phyloP scores from a whole-genome alignment of 2,329 filamentous ascomycete species.

The Leptographium galeiforme region DNA sequence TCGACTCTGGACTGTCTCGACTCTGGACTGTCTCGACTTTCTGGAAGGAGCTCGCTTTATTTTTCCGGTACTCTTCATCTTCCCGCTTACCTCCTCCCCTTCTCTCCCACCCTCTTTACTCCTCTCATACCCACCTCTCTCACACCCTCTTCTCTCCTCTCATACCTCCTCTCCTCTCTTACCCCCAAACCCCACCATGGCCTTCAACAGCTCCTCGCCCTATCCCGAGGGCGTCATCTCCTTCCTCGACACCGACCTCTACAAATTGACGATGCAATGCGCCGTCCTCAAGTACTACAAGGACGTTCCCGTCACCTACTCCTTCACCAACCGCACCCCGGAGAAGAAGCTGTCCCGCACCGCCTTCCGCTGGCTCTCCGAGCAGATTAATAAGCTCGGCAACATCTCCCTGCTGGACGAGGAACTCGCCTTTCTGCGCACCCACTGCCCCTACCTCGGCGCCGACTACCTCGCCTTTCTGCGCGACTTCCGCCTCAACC shows the following conservation, averaged over 20 bases:
- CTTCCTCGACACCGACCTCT: constrained; percentile 72
- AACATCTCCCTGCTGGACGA: constrained; percentile 67
- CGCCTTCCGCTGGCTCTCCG: constrained; percentile 73
- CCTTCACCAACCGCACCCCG: constrained; percentile 89
- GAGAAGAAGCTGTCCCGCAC: constrained; percentile 78
- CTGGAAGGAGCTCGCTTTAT: neutral
- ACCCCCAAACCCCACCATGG: constrained; percentile 28
- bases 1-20: too few relatives aligned
- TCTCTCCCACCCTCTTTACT: too few relatives aligned
- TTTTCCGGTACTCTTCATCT: neutral
- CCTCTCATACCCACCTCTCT: too few relatives aligned
- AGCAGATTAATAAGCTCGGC: constrained; percentile 73
- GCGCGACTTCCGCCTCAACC: constrained; percentile 66
- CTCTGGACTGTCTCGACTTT: too few relatives aligned
- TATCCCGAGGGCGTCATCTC: constrained; percentile 68
- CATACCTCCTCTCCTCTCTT: constrained; percentile 1
- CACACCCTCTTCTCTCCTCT: neutral
- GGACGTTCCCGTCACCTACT: constrained; percentile 70
- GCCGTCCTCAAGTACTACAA: constrained; percentile 88
- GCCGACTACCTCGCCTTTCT: constrained; percentile 70
- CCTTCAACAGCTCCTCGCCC: constrained; percentile 52
- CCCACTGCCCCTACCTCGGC: constrained; percentile 68
- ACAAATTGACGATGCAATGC: constrained; percentile 99
- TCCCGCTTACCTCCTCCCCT: too few relatives aligned
- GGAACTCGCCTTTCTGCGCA: constrained; percentile 66